Evolutionary conservation across 768 basidiomycete genomes (phyloP).

Genomic region (Jaapia argillacea): DNA sequence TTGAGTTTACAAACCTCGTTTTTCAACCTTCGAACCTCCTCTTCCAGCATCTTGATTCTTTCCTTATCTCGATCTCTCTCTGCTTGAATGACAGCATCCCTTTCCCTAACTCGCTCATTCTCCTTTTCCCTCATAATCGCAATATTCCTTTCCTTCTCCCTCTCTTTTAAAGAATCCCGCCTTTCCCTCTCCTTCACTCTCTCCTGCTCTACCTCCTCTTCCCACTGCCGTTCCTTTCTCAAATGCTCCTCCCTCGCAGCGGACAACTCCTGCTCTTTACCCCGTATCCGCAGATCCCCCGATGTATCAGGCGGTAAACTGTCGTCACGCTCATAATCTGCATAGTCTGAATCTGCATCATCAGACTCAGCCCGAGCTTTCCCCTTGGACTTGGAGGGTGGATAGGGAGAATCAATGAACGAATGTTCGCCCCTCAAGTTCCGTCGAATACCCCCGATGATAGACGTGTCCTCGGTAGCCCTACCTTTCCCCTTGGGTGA

Average conservation of each 20-base stretch:
- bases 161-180: too few relatives aligned
- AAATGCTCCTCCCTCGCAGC: slow-evolving; percentile 44
- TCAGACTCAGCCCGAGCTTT: too few relatives aligned
- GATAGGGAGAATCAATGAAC: too few relatives aligned
- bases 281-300: slow-evolving; percentile 36
- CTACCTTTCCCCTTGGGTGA: background rate
- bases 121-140: too few relatives aligned
- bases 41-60: slow-evolving; percentile 52
- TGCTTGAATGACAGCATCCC: slow-evolving; percentile 21
- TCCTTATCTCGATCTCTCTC: slow-evolving; percentile 51
- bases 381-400: too few relatives aligned
- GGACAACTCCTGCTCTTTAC: slow-evolving; percentile 53
- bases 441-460: too few relatives aligned
- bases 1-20: slow-evolving; percentile 45
- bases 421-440: too few relatives aligned
- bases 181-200: slow-evolving; percentile 7
- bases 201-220: slow-evolving; percentile 21
- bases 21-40: slow-evolving; percentile 49
- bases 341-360: too few relatives aligned
- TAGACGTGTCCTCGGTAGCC: too few relatives aligned
- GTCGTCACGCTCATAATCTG: background rate
- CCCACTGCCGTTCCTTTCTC: slow-evolving; percentile 29
- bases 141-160: too few relatives aligned
- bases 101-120: too few relatives aligned
- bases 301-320: slow-evolving; percentile 24